Percentiles rank a stretch among this genome's conserved stretches.
phyloP scores from a whole-genome alignment of 2,329 filamentous ascomycete genomes.

The Botrytis pseudocinerea region DNA sequence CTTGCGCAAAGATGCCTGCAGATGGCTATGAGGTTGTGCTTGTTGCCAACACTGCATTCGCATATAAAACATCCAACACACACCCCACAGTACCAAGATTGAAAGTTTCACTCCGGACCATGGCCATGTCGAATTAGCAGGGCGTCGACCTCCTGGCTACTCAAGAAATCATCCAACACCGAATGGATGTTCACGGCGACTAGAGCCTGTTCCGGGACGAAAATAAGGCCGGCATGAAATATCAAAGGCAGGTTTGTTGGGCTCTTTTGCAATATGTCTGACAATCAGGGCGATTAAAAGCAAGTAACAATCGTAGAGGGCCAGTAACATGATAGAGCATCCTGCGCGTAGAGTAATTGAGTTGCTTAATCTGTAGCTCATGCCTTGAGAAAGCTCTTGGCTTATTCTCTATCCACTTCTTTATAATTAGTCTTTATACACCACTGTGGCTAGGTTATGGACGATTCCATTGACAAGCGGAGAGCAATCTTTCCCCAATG shows the following conservation, averaged over 20 bases:
- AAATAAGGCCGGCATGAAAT: constrained; percentile 7
- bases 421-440: neutral
- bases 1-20: neutral
- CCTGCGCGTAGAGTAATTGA: neutral
- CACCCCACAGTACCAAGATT: constrained; percentile 35
- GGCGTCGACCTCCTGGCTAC: constrained; percentile 33
- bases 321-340: neutral
- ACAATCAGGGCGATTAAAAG: constrained; percentile 9
- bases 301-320: neutral
- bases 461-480: neutral
- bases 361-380: neutral
- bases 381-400: neutral
- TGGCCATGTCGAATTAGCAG: constrained; percentile 36
- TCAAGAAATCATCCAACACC: constrained; percentile 36
- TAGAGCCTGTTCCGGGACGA: constrained; percentile 1
- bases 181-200: constrained; percentile 27
- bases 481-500: neutral
- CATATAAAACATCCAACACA: constrained; percentile 37
- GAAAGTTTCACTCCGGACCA: constrained; percentile 35
- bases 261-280: neutral
- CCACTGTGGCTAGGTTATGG: neutral
- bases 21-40: neutral
- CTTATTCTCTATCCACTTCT: neutral
- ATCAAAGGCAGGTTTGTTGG: neutral
- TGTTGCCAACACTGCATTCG: constrained; percentile 17